phyloP scores from a whole-genome alignment of 306 rosid species.

The Luffa aegyptiaca region DNA sequence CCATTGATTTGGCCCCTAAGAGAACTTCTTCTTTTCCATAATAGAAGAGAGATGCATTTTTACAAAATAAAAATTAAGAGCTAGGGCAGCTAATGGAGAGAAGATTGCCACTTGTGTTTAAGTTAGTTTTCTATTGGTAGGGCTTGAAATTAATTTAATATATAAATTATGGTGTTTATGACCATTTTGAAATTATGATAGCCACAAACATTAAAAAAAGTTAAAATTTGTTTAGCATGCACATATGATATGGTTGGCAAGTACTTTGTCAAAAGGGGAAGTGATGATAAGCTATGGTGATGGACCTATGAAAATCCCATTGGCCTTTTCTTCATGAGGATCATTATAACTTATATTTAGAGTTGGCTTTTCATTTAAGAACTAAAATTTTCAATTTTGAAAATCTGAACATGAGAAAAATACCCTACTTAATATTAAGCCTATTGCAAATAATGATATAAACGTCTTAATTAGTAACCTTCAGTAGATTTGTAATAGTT shows the following conservation, averaged over 20 bases:
- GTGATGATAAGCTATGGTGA: neutral
- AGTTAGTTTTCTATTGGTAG: neutral
- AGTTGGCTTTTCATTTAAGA: neutral
- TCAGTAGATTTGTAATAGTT: no score
- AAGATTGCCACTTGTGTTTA: conserved; percentile 8
- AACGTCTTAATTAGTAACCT: neutral
- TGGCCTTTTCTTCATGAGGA: no score
- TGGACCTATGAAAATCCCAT: neutral
- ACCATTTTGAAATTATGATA: neutral
- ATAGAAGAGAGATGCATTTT: neutral
- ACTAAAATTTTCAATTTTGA: no score
- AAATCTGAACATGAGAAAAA: no score
- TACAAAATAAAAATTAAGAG: neutral
- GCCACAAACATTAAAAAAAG: neutral
- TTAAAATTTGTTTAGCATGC: neutral
- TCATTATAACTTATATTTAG: neutral
- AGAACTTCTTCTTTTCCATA: neutral
- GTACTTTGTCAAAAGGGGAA: neutral
- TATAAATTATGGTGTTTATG: neutral
- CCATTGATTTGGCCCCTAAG: neutral
- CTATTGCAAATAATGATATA: no score
- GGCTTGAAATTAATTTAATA: neutral
- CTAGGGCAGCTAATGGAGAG: neutral
- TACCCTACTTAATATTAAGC: no score
- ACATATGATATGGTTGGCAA: neutral